Base-by-base conservation (phyloP, 345 rosid genomes). In the Raphanus raphanistrum region DNA sequence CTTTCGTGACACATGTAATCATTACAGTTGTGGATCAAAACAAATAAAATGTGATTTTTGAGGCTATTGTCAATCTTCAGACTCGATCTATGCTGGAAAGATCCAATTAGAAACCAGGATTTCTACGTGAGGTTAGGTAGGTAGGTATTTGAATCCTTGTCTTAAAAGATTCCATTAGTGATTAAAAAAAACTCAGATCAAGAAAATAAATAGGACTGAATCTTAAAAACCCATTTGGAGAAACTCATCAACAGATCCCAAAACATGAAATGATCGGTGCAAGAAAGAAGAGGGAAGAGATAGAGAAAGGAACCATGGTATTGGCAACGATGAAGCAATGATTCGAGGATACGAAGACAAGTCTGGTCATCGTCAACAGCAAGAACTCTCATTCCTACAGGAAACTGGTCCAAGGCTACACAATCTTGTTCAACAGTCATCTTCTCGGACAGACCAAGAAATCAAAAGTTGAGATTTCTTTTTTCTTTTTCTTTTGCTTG, bases 321-420 rank as follows among this genome's bases (percentile, higher is more conserved):
- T 71, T 90, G 88, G 84, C 95, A 92, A 27, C 78, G 83, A 80
- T 85, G 90, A 82, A 92, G 97, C 70, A 90, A 78, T 36, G 87
- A 71, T 83, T 90, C 84, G 2, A 92, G 81, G 60, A 90, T 64
- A 31, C 73, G 68, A 43, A 92, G 95, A 76, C 95, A 90, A 71
- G 93, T 88, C 8, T 87, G 93, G 84, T 90, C 93, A 64, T 92
- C 97, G 66, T 92, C 97, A 62, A 90, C 93, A 6, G 97, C 97
- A 82, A 92, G 83, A 78, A 92, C 93, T 69, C 97, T 84, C 92
- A 92, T 85, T 63, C 97, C 97, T 12, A 84, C 66, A 0, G 97
- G 97, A 78, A 91, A 91, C 81, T 79, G 87, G 70, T 90, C 90
- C 41, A 25, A 76, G 31, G 72, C 67, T 15, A 74, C 88, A 26